phyloP scores from a whole-genome alignment of 73 alveolate genomes.

The Blepharisma stoltei region DNA sequence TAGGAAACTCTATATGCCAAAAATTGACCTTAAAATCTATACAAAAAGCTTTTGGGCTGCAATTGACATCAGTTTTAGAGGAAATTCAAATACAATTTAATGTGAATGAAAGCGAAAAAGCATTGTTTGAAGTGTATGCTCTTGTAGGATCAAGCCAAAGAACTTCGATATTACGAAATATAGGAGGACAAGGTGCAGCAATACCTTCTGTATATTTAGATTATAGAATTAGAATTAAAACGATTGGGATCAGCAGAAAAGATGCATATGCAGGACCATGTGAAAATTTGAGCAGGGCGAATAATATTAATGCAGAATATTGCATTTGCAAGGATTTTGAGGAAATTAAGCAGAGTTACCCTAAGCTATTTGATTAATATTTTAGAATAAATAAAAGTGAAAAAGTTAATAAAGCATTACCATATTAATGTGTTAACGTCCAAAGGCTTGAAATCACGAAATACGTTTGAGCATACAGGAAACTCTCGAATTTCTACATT shows the following conservation, averaged over 20 bases:
- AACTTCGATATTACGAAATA: background rate
- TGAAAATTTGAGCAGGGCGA: background rate
- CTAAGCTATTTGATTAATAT: too few species aligned
- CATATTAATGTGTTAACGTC: background rate
- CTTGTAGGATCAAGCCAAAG: slow-evolving; percentile 4
- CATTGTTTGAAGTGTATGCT: slow-evolving; percentile 22
- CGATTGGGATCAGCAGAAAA: slow-evolving; percentile 12
- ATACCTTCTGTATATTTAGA: background rate
- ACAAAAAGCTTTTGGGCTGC: background rate
- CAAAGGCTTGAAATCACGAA: background rate
- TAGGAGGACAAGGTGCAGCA: background rate
- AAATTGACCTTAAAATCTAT: background rate
- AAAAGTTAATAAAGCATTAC: background rate
- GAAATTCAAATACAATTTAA: slow-evolving; percentile 8
- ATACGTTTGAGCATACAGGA: background rate
- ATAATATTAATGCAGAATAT: background rate
- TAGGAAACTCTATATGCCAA: background rate
- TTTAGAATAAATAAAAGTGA: too few species aligned
- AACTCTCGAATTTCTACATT: background rate
- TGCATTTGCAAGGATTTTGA: background rate
- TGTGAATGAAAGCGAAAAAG: background rate
- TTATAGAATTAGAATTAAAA: background rate
- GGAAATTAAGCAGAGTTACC: too few species aligned
- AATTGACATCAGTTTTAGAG: background rate
- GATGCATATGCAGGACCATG: slow-evolving; percentile 22